Evolutionary conservation across 768 basidiomycete genomes (phyloP).

Genomic region (Dentipellis sp.): DNA sequence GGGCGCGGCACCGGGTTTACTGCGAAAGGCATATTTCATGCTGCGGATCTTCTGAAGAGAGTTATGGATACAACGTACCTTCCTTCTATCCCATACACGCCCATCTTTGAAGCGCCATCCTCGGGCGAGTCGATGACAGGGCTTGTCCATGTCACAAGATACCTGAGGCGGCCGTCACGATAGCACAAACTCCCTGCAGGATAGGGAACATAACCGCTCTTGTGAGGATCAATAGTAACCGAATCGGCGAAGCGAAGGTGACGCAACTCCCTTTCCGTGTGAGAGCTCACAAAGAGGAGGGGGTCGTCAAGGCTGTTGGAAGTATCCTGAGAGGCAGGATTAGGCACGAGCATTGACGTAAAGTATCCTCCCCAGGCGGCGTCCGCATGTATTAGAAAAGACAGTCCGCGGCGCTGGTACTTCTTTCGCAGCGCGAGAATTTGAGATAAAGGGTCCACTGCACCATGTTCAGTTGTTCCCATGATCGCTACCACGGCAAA

Average conservation of each 20-base stretch:
- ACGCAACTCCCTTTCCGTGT: constrained; percentile 23
- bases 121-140: constrained; percentile 23
- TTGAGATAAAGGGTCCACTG: constrained; percentile 30
- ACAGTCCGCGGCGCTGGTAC: constrained; percentile 24
- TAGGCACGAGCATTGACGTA: constrained; percentile 20
- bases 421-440: constrained; percentile 27
- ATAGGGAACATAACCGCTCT: constrained; percentile 34
- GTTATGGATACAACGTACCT: constrained; percentile 23
- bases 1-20: constrained; percentile 38
- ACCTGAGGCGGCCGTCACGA: constrained; percentile 27
- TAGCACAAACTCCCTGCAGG: constrained; percentile 35
- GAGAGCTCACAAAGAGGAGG: constrained; percentile 18
- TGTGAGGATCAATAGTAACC: constrained; percentile 34
- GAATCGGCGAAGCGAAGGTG: constrained; percentile 24
- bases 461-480: constrained; percentile 36
- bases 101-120: constrained; percentile 25
- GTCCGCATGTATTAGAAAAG: constrained; percentile 34
- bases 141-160: constrained; percentile 29
- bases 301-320: constrained; percentile 14
- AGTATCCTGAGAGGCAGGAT: background rate
- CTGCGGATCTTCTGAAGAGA: too few relatives aligned
- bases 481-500: constrained; percentile 35
- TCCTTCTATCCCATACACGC: constrained; percentile 38
- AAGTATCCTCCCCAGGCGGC: constrained; percentile 43
- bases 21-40: constrained; percentile 7